Percentiles rank a stretch among this genome's conserved stretches.
Evolutionary conservation across 2,329 filamentous ascomycete genomes (phyloP).

Genomic region (Exophiala sideris): DNA sequence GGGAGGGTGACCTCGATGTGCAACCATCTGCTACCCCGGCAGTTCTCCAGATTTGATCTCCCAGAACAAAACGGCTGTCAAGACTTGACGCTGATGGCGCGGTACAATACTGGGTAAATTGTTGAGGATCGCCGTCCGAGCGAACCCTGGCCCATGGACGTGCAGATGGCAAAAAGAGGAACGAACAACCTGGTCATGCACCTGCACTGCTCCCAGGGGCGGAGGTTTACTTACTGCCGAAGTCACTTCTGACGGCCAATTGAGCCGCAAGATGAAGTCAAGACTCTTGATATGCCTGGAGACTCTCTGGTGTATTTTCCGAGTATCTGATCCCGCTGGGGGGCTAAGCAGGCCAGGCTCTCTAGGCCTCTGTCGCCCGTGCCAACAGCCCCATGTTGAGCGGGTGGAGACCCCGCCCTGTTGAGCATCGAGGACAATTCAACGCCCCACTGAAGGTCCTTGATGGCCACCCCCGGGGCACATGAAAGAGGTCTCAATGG

Average conservation of each 20-base stretch:
- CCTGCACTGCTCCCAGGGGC: not conserved
- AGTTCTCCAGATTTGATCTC: too few relatives aligned
- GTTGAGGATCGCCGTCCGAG: not conserved
- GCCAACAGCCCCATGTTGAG: conserved; percentile 6
- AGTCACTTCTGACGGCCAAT: not conserved
- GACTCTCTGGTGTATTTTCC: too few relatives aligned
- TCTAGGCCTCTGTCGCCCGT: not conserved
- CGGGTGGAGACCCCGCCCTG: conserved; percentile 12
- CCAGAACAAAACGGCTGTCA: too few relatives aligned
- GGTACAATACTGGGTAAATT: too few relatives aligned
- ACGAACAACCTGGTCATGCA: not conserved
- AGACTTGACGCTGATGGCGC: too few relatives aligned
- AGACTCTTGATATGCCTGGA: not conserved
- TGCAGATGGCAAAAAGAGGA: not conserved
- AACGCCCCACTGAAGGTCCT: not conserved
- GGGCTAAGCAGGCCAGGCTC: not conserved
- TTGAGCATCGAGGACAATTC: not conserved
- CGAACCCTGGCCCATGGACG: not conserved
- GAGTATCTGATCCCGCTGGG: too few relatives aligned
- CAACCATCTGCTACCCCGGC: too few relatives aligned
- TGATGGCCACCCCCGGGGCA: not conserved
- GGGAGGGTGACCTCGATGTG: too few relatives aligned
- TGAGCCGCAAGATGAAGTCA: not conserved
- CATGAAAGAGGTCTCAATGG: not conserved
- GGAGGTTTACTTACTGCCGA: not conserved